These are phyloP conservation scores for Parsonsia alboflavescens DNA, from an alignment of 257 asterid genomes.

Conservation along the genomic window DNA sequence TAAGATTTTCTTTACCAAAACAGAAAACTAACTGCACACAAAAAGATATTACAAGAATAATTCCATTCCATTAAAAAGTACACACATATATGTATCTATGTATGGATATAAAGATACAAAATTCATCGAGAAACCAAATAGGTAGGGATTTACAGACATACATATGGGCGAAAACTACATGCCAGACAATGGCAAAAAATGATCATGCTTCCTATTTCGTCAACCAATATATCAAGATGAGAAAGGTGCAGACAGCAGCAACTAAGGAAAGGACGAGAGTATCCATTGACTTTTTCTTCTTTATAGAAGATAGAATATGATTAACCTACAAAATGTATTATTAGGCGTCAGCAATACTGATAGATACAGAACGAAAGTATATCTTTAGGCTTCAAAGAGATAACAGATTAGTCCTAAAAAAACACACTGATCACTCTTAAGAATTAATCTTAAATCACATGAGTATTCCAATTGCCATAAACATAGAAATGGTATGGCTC, in stretches of 20 bases:
- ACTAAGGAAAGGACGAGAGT: constrained; percentile 82
- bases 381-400: neutral
- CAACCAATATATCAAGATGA: constrained; percentile 88
- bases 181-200: neutral
- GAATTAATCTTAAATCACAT: neutral
- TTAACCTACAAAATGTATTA: constrained; percentile 53
- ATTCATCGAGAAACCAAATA: neutral
- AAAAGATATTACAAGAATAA: neutral
- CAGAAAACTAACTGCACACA: neutral
- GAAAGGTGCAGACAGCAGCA: constrained; percentile 79
- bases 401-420: neutral
- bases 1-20: neutral
- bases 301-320: constrained; percentile 66
- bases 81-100: too few species aligned
- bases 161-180: neutral
- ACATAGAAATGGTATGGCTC: neutral
- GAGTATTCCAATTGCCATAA: neutral
- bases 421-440: neutral
- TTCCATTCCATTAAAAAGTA: neutral
- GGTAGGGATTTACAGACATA: constrained; percentile 13
- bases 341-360: neutral
- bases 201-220: constrained; percentile 42
- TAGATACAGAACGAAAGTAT: neutral
- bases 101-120: neutral
- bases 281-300: constrained; percentile 94